Conservation (phyloP, 169 alveolate genomes). For the Babesia ovis region DNA sequence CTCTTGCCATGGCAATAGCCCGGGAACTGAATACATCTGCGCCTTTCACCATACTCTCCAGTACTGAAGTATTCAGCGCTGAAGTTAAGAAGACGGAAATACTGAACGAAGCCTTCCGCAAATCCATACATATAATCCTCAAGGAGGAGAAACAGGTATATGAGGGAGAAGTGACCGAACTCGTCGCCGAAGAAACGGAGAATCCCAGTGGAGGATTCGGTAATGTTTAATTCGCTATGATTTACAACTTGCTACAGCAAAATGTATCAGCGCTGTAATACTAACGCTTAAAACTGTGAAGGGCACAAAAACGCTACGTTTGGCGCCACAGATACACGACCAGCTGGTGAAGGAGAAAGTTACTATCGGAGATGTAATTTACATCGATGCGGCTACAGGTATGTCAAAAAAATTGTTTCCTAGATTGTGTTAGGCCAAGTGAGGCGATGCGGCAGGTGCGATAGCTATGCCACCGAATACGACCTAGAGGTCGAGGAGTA, state of each 20-base stretch:
- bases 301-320: conserved; percentile 96
- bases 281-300: conserved; percentile 94
- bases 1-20: conserved; percentile 98
- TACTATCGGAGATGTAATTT: conserved; percentile 94
- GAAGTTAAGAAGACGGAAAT: conserved; percentile 99
- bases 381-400: conserved; percentile 97
- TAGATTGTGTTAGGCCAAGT: conserved; percentile 79
- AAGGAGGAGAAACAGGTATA: conserved; percentile 96
- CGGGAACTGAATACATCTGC: conserved; percentile 98
- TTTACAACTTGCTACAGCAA: conserved; percentile 66
- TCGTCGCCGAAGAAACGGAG: conserved; percentile 81
- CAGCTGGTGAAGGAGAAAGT: conserved; percentile 97
- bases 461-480: conserved; percentile 96
- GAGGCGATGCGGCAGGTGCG: conserved; percentile 97
- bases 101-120: conserved; percentile 98
- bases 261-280: conserved; percentile 91
- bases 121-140: conserved; percentile 97
- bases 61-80: conserved; percentile 98
- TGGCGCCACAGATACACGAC: conserved; percentile 97
- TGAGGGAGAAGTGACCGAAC: conserved; percentile 77
- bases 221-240: not conserved
- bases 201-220: conserved; percentile 80
- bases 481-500: conserved; percentile 99
- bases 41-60: conserved; percentile 99
- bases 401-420: too few species aligned